Evolutionary conservation across 345 rosid genomes (phyloP), one percentile per base, ranked within the genome.

Genomic region (Cardamine resedifolia): DNA sequence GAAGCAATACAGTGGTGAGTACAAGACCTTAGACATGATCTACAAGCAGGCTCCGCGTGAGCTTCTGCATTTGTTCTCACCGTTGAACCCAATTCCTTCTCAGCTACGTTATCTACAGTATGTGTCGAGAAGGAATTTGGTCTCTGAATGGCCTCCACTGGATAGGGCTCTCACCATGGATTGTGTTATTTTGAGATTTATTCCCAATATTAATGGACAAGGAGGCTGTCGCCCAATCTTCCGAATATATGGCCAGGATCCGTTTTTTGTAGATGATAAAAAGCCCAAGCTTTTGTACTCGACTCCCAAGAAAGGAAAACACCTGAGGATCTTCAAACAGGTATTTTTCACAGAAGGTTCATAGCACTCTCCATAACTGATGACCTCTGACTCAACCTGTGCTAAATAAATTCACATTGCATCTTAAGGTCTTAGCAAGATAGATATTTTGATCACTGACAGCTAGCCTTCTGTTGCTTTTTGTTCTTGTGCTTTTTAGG

Each of bases 141-240:
- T 83, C 72, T 74, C 90, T 11, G 87, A 91, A 70, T 94, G 98
- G 98, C 98, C 98, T 75, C 96, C 96, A n/a, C 53, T 82, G 70
- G 93, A 89, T 78, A 84, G 97, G 78, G 92, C 90, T 71, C 95
- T 94, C 71, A 85, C 84, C 68, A 68, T 89, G 91, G 98, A 94
- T 73, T 91, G 98, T 56, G 71, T 91, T 71, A 91, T 94, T 47
- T 77, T 94, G 51, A 87, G 97, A 78, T 82, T 62, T 70, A 83
- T 89, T 73, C 98, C 96, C 41, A 79, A 88, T 78, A 81, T 88
- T 73, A 86, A 80, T 58, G 86, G 86, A 51, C 84, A 83, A 57
- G 96, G 90, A 65, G 97, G 98, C 10, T 94, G 85, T 61, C 81
- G 93, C 73, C 98, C 98, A 15, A 77, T 88, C 23, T 94, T 94